Percentiles rank a stretch among this genome's conserved stretches.
phyloP scores from a whole-genome alignment of 441 rosid genomes.

The Eruca vesicaria region DNA sequence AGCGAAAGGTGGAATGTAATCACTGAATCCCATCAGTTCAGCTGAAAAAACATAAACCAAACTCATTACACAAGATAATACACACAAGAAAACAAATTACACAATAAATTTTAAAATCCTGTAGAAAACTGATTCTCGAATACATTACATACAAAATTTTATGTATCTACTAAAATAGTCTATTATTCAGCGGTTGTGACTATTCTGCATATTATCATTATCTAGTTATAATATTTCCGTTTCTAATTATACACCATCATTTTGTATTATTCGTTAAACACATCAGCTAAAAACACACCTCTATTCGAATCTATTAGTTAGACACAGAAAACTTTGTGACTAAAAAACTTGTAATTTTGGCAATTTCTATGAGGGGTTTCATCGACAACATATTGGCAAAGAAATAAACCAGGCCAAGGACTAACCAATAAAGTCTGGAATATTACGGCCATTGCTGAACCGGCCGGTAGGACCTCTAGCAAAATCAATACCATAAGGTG shows the following conservation, averaged over 20 bases:
- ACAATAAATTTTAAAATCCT: not conserved
- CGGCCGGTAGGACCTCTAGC: slow-evolving; percentile 49
- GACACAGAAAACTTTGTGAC: not conserved
- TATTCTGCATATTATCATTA: not conserved
- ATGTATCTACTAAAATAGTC: not conserved
- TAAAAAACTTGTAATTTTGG: not conserved
- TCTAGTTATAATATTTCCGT: not conserved
- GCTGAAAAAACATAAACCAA: slow-evolving; percentile 30
- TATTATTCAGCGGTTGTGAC: no score
- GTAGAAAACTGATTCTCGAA: not conserved
- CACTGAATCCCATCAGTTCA: no score
- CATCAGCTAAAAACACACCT: not conserved
- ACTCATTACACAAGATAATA: not conserved
- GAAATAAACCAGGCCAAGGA: not conserved
- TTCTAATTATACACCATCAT: not conserved
- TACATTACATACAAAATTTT: not conserved
- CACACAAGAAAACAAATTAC: not conserved
- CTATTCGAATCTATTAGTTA: not conserved
- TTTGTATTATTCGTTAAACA: not conserved
- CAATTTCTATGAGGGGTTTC: not conserved
- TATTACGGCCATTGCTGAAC: slow-evolving; percentile 46
- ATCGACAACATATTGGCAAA: not conserved
- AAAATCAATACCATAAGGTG: slow-evolving; percentile 49
- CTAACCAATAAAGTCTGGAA: slow-evolving; percentile 44
- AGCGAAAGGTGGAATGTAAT: no score